Evolutionary conservation across 257 asterid species (phyloP).

Genomic region (Plantago major): DNA sequence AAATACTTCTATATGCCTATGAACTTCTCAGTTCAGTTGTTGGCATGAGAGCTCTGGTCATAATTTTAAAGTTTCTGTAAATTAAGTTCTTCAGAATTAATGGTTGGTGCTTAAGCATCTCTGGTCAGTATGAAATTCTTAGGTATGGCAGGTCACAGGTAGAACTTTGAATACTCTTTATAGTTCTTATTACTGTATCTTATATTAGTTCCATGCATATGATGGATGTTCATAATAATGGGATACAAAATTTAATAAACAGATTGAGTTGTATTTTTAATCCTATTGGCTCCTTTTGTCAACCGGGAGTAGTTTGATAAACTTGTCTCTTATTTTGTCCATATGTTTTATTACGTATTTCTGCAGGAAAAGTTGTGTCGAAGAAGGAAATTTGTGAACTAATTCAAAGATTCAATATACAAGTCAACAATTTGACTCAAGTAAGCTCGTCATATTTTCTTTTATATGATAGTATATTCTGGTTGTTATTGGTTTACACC

Average conservation of each 20-base stretch:
- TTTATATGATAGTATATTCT: too few relatives aligned
- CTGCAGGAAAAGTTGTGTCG: conserved; percentile 54
- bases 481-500: too few relatives aligned
- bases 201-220: neutral
- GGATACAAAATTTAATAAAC: neutral
- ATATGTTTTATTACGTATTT: conserved; percentile 6
- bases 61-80: neutral
- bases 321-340: too few relatives aligned
- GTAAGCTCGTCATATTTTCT: conserved; percentile 42
- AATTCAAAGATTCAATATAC: conserved; percentile 78
- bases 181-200: conserved; percentile 4
- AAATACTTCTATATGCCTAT: too few relatives aligned
- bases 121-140: neutral
- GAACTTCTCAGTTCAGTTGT: too few relatives aligned
- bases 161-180: too few relatives aligned
- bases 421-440: conserved; percentile 91
- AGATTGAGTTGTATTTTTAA: conserved; percentile 7
- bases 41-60: neutral
- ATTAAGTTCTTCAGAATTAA: neutral
- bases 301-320: conserved; percentile 3
- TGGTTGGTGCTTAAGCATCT: too few relatives aligned
- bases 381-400: conserved; percentile 63
- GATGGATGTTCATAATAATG: neutral
- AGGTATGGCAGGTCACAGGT: neutral
- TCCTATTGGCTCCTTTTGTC: conserved; percentile 14